phyloP scores from a whole-genome alignment of 1,139 yeast genomes.

The Zhuliangozyma blackwelliae region DNA sequence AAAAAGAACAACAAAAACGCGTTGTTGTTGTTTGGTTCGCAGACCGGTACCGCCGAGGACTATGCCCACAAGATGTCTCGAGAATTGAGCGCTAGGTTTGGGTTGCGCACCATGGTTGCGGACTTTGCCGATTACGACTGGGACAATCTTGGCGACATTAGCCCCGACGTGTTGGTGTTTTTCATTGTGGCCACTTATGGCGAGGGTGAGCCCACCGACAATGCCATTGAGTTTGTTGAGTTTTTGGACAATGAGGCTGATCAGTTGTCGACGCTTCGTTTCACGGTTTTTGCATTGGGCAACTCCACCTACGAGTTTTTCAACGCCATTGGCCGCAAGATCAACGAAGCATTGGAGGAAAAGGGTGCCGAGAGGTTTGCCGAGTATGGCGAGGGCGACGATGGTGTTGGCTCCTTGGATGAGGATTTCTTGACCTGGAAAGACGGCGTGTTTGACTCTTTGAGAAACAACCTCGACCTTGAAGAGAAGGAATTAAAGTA shows the following conservation, averaged over 20 bases:
- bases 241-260: conserved; percentile 57
- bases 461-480: conserved; percentile 61
- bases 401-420: conserved; percentile 90
- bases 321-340: conserved; percentile 74
- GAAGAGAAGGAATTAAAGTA: conserved; percentile 75
- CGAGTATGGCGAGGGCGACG: conserved; percentile 85
- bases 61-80: conserved; percentile 87
- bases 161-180: conserved; percentile 53
- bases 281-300: conserved; percentile 83
- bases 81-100: conserved; percentile 79
- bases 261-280: conserved; percentile 60
- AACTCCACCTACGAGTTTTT: conserved; percentile 89
- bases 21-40: conserved; percentile 87
- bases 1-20: conserved; percentile 66
- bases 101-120: conserved; percentile 78
- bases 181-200: conserved; percentile 92
- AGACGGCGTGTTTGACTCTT: conserved; percentile 63
- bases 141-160: conserved; percentile 60
- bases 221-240: conserved; percentile 70
- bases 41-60: conserved; percentile 99
- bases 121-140: conserved; percentile 84
- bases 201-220: conserved; percentile 98
- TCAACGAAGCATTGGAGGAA: conserved; percentile 41
- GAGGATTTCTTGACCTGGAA: conserved; percentile 95
- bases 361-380: conserved; percentile 75